These are phyloP conservation scores for Candida namnaoensis DNA, from an alignment of 805 yeast genomes.

Conservation along the genomic window DNA sequence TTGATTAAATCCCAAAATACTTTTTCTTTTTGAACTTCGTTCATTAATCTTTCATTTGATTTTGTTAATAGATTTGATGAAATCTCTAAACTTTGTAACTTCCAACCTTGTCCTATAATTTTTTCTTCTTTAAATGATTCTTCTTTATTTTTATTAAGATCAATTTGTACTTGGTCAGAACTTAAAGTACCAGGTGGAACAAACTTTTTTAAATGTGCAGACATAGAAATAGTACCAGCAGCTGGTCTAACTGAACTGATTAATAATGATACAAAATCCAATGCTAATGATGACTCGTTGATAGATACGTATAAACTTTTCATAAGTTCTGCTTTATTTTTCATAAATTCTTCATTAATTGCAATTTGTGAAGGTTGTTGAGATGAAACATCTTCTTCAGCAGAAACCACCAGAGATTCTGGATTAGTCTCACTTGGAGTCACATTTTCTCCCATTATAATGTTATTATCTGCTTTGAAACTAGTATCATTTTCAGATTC, in stretches of 20 bases:
- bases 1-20: slow-evolving; percentile 51
- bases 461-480: slow-evolving; percentile 6
- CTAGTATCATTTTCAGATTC: slow-evolving; percentile 8
- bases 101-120: slow-evolving; percentile 61
- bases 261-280: slow-evolving; percentile 80
- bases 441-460: slow-evolving; percentile 4
- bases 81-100: slow-evolving; percentile 54
- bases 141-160: slow-evolving; percentile 14
- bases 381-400: too few relatives aligned
- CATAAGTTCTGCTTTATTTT: slow-evolving; percentile 44
- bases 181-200: slow-evolving; percentile 72
- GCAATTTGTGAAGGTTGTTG: slow-evolving; percentile 5
- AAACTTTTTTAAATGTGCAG: slow-evolving; percentile 68
- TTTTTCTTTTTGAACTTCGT: slow-evolving; percentile 52
- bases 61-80: slow-evolving; percentile 42
- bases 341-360: slow-evolving; percentile 31
- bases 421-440: too few relatives aligned
- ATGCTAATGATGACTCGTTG: slow-evolving; percentile 81
- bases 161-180: slow-evolving; percentile 23
- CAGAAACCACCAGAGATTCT: too few relatives aligned
- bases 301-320: slow-evolving; percentile 54
- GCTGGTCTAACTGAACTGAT: slow-evolving; percentile 78
- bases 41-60: slow-evolving; percentile 41
- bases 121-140: slow-evolving; percentile 13
- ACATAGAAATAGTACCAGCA: slow-evolving; percentile 81